A percentile compares a stretch with the other conserved stretches of the same genome.
phyloP scores from a whole-genome alignment of 495 filamentous ascomycete genomes.

The Tuber calosporum region DNA sequence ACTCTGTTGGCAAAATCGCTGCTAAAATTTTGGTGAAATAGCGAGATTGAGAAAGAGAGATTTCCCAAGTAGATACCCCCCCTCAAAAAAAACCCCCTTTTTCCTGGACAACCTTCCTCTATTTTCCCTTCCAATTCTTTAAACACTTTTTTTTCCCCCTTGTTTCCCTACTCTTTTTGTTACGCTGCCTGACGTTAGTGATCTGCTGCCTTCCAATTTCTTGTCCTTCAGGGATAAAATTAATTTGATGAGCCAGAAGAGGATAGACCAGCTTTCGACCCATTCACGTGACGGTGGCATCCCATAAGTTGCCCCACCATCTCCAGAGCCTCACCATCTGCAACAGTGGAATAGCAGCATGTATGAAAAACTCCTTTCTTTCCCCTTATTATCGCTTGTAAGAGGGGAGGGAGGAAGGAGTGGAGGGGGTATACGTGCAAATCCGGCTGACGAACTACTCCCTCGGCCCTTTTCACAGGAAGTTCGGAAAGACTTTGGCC shows the following conservation, averaged over 20 bases:
- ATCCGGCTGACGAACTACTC: not conserved
- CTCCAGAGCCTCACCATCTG: conserved; percentile 34
- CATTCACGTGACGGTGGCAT: conserved; percentile 33
- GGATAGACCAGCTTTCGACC: not conserved
- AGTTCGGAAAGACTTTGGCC: conserved; percentile 99
- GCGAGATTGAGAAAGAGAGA: not conserved
- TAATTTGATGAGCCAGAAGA: not conserved
- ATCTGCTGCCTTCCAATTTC: not conserved
- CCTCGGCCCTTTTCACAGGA: conserved; percentile 54
- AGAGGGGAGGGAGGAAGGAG: not conserved
- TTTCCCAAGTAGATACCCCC: conserved; percentile 4
- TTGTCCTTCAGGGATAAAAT: not conserved
- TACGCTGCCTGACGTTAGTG: not conserved
- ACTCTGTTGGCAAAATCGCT: not conserved
- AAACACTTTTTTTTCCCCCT: not conserved
- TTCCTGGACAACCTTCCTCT: not conserved
- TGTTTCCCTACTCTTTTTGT: not conserved
- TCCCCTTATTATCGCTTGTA: not conserved
- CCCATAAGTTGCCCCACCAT: conserved; percentile 34
- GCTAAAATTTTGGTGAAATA: not conserved
- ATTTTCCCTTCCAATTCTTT: not conserved
- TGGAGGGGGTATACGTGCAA: not conserved
- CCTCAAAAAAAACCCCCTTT: not conserved
- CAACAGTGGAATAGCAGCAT: conserved; percentile 25
- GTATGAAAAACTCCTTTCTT: conserved; percentile 23